These are phyloP conservation scores for Phytopythium vexans DNA, from an alignment of 352 stramenopile species.

Conservation along the genomic window DNA sequence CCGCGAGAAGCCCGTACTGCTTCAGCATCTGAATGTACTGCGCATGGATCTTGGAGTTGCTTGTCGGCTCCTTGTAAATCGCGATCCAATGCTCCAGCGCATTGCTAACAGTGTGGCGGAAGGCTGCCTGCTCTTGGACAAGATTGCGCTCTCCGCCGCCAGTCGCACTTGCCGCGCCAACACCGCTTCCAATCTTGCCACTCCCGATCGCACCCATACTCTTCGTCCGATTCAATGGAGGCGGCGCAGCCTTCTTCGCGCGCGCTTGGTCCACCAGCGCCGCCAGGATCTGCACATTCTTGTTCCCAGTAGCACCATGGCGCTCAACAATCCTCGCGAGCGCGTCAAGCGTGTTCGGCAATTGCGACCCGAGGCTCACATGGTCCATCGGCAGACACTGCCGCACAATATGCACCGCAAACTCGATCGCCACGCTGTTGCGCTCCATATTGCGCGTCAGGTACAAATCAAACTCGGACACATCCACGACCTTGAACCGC, in stretches of 20 bases:
- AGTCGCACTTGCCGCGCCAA: neutral
- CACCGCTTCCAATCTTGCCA: constrained; percentile 18
- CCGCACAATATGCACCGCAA: constrained; percentile 94
- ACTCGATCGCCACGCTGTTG: constrained; percentile 95
- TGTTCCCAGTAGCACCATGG: constrained; percentile 68
- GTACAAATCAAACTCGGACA: constrained; percentile 94
- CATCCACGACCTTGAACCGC: constrained; percentile 91
- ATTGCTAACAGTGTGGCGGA: constrained; percentile 86
- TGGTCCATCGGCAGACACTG: constrained; percentile 92
- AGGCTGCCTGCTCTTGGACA: constrained; percentile 75
- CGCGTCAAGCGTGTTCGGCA: constrained; percentile 93
- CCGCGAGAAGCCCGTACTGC: constrained; percentile 94
- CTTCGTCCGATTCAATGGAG: constrained; percentile 26
- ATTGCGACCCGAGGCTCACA: constrained; percentile 86
- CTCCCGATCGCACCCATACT: constrained; percentile 59
- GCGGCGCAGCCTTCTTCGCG: constrained; percentile 34
- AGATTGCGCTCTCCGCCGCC: constrained; percentile 30
- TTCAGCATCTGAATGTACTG: constrained; percentile 97
- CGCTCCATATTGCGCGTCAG: constrained; percentile 94
- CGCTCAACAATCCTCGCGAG: constrained; percentile 85
- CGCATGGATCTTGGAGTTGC: constrained; percentile 94
- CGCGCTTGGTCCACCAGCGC: constrained; percentile 78
- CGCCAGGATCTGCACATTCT: constrained; percentile 85
- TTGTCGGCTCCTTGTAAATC: constrained; percentile 92
- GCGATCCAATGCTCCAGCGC: constrained; percentile 98